phyloP scores from a whole-genome alignment of 768 basidiomycete species.

The Pluteus cervinus region DNA sequence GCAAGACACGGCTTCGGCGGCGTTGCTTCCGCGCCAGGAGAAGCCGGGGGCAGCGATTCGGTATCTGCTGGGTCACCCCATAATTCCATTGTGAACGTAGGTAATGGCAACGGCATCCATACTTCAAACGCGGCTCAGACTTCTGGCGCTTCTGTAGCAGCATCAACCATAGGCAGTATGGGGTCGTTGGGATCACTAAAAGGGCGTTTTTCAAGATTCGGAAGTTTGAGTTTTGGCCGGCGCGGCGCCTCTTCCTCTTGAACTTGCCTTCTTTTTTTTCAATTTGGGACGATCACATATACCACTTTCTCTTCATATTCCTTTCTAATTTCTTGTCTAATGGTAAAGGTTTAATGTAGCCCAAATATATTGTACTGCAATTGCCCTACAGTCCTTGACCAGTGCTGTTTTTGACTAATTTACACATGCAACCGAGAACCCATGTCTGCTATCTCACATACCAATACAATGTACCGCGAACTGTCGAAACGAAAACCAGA shows the following conservation, averaged over 20 bases:
- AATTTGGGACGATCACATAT: too few relatives aligned
- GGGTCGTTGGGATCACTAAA: conserved; percentile 58
- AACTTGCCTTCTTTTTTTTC: too few relatives aligned
- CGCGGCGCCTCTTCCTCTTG: conserved; percentile 23
- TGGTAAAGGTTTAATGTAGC: too few relatives aligned
- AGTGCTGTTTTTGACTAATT: too few relatives aligned
- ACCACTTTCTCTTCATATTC: too few relatives aligned
- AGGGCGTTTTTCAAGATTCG: conserved; percentile 72
- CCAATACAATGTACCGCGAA: too few relatives aligned
- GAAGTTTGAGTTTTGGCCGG: conserved; percentile 66
- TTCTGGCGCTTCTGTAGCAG: conserved; percentile 54
- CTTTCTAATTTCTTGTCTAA: too few relatives aligned
- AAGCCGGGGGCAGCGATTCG: conserved; percentile 50
- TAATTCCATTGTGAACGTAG: conserved; percentile 72
- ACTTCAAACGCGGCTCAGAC: conserved; percentile 30
- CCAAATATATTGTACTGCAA: too few relatives aligned
- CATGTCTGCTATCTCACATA: too few relatives aligned
- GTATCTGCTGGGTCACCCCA: conserved; percentile 64
- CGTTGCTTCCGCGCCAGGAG: conserved; percentile 72
- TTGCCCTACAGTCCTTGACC: too few relatives aligned
- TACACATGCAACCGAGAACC: too few relatives aligned
- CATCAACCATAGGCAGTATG: conserved; percentile 58
- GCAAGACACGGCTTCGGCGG: conserved; percentile 80
- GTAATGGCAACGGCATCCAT: conserved; percentile 39
- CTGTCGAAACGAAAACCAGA: too few relatives aligned